Percentiles rank a stretch among this genome's conserved stretches.
These are phyloP conservation scores for Botrytis fabae DNA, from an alignment of 2,329 filamentous ascomycete species.

Conservation along the genomic window DNA sequence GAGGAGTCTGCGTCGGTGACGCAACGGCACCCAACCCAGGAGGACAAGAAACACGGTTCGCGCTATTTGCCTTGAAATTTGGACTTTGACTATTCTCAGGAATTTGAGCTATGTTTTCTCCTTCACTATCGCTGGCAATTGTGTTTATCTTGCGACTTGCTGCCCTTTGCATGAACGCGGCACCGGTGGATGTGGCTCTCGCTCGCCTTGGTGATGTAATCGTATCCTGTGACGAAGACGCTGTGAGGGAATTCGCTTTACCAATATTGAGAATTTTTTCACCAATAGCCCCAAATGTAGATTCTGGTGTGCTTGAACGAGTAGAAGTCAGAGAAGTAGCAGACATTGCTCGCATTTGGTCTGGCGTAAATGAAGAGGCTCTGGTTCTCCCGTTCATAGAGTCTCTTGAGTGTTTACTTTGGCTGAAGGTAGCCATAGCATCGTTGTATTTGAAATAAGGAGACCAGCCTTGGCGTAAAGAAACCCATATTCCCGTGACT, in stretches of 20 bases:
- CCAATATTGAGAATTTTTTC: conserved; percentile 30
- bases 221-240: conserved; percentile 26
- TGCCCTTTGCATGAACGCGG: conserved; percentile 47
- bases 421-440: conserved; percentile 28
- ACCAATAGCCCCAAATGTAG: conserved; percentile 28
- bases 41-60: conserved; percentile 26
- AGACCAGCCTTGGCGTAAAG: conserved; percentile 49
- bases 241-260: conserved; percentile 28
- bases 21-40: conserved; percentile 29
- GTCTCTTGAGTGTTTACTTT: conserved; percentile 22
- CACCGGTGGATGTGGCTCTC: conserved; percentile 49
- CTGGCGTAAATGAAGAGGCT: conserved; percentile 37
- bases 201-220: conserved; percentile 43
- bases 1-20: conserved; percentile 29
- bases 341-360: conserved; percentile 27
- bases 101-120: conserved; percentile 27
- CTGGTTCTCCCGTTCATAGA: conserved; percentile 27
- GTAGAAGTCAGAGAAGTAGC: conserved; percentile 17
- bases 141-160: conserved; percentile 35
- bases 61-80: background rate
- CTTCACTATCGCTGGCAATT: conserved; percentile 36
- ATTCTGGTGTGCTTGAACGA: conserved; percentile 34
- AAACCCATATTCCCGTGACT: conserved; percentile 54
- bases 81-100: conserved; percentile 18
- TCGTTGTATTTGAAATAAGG: conserved; percentile 43